These are phyloP conservation scores for Coemansia sp. DNA, from an alignment of 192 early-diverging fungal species.

Conservation along the genomic window DNA sequence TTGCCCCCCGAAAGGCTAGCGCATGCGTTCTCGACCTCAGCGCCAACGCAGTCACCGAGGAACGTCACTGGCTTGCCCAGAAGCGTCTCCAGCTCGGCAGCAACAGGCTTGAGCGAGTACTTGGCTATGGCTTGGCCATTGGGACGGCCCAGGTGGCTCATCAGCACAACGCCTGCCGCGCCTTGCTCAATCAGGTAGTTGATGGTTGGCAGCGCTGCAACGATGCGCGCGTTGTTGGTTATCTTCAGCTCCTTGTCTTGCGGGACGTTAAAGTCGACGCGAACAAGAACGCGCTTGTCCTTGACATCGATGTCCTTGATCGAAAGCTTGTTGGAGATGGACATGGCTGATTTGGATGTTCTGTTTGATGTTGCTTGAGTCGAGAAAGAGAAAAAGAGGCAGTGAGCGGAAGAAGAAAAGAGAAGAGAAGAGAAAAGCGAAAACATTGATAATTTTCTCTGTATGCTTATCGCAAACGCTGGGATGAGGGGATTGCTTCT, in stretches of 20 bases:
- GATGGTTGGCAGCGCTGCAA: constrained; percentile 92
- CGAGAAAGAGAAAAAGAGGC: no score
- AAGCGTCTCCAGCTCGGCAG: constrained; percentile 75
- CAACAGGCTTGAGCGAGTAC: constrained; percentile 90
- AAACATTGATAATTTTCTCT: no score
- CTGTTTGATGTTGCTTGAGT: neutral
- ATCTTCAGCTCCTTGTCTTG: constrained; percentile 83
- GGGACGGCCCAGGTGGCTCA: constrained; percentile 97
- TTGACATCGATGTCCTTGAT: constrained; percentile 82
- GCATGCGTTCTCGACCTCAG: constrained; percentile 77
- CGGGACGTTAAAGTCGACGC: constrained; percentile 99
- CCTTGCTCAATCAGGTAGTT: constrained; percentile 84
- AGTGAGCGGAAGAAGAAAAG: neutral
- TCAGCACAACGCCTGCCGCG: constrained; percentile 86
- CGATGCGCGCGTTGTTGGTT: constrained; percentile 96
- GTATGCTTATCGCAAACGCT: no score
- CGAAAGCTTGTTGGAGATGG: constrained; percentile 74
- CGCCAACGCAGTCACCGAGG: constrained; percentile 91
- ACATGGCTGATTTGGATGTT: constrained; percentile 18
- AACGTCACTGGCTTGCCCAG: constrained; percentile 84
- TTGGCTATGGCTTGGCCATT: constrained; percentile 86
- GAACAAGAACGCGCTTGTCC: constrained; percentile 88
- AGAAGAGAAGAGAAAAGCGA: neutral
- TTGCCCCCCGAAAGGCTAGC: constrained; percentile 66
- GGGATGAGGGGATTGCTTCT: no score